Base-by-base conservation (phyloP, 1,139 yeast species). In the Geotrichum aggregatum region DNA sequence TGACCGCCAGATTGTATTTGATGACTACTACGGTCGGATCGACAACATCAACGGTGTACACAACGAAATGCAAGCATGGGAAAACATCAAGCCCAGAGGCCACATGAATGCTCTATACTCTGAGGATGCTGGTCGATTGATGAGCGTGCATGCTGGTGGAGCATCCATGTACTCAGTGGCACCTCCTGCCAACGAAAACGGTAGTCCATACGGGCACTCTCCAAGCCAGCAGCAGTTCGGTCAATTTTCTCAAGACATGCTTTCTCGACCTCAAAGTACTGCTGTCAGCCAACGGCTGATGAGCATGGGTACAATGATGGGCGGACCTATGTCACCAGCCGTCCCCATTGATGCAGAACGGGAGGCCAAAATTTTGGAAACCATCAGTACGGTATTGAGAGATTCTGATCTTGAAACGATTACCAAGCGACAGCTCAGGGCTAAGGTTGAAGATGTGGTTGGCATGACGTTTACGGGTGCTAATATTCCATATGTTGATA, bases 371-470 rank as follows among this genome's bases (percentile, higher is more conserved):
- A 56, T 65, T 34, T 44, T 61, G 13, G 61, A 59, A 18, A 59
- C 64, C 11, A 64, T 70, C 34, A 61, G 62, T 34, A 63, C 61
- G 41, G 71, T 70, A 5, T 59, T 70, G 43, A 56, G 56, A 21
- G 64, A 62, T 8, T 66, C 70, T 3, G 72, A 70, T 55, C 54
- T 70, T 52, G 71, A 70, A 33, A 62, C 63, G 24, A 68, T 66
- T 66, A 70, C 73, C 28, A 63, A 69, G 47, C 58, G 68, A 11
- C 72, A 70, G 55, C 59, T 70, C 18, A 60, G 73, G 2, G 65
- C 63, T 28, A 66, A 66, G 58, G 71, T 70, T 11, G 71, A 68
- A 41, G 73, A 70, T 49, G 55, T 67, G 28, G 60, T 69, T 53
- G 72, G 70, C 16, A 64, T 68, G 22, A 62, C 61, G 50, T 69